Percentiles rank a stretch among this genome's conserved stretches.
These are phyloP conservation scores for Silene uniflora DNA, from an alignment of 148 eudicot genomes.

Conservation along the genomic window DNA sequence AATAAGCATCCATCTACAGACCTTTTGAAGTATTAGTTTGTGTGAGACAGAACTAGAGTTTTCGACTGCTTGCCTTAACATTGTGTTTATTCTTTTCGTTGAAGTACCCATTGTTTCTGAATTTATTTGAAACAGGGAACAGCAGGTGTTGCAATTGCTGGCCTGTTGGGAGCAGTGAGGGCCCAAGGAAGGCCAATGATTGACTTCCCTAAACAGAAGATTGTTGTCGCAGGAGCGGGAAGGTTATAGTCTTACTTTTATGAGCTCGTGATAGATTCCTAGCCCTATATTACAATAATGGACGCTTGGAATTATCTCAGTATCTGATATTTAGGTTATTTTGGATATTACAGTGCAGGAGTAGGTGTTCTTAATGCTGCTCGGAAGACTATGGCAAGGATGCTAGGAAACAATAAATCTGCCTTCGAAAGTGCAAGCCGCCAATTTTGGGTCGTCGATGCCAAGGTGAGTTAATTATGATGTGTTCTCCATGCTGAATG, in stretches of 20 bases:
- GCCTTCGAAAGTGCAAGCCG: slow-evolving; percentile 95
- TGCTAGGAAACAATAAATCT: slow-evolving; percentile 78
- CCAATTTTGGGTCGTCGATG: slow-evolving; percentile 99
- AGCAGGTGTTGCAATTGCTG: slow-evolving; percentile 99
- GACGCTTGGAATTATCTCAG: neutral
- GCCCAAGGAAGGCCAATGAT: slow-evolving; percentile 97
- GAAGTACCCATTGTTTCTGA: slow-evolving; percentile 8
- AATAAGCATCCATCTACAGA: neutral
- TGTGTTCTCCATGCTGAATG: neutral
- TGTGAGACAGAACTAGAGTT: neutral
- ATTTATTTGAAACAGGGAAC: slow-evolving; percentile 59
- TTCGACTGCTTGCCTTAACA: slow-evolving; percentile 3
- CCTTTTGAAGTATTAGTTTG: neutral
- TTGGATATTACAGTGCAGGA: slow-evolving; percentile 69
- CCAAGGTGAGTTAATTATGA: slow-evolving; percentile 47
- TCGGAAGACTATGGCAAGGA: slow-evolving; percentile 96
- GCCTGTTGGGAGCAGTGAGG: slow-evolving; percentile 96
- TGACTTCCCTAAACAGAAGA: slow-evolving; percentile 92
- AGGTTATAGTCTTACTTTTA: slow-evolving; percentile 44
- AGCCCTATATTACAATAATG: neutral
- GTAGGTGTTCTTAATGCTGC: slow-evolving; percentile 98
- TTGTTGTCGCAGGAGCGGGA: slow-evolving; percentile 99
- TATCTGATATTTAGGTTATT: slow-evolving; percentile 10
- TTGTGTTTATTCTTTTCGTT: neutral
- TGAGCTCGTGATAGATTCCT: neutral